phyloP scores from a whole-genome alignment of 352 stramenopile genomes.

The Globisporangium spiculum region DNA sequence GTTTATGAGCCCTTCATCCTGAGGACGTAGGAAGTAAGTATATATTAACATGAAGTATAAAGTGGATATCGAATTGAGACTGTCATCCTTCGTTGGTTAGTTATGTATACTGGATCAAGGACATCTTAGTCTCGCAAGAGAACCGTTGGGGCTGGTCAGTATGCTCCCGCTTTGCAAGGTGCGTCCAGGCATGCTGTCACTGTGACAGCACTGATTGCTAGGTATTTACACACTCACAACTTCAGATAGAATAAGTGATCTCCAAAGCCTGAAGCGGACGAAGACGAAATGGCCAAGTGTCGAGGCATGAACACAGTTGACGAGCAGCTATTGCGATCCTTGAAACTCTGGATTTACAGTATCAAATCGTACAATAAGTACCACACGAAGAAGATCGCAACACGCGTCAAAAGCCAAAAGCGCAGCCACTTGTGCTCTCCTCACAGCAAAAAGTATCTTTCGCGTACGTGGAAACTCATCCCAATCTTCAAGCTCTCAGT shows the following conservation, averaged over 20 bases:
- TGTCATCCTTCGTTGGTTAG: background rate
- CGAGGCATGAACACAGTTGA: background rate
- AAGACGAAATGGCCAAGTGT: background rate
- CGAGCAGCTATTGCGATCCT: too few species aligned
- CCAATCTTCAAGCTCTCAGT: background rate
- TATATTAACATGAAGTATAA: background rate
- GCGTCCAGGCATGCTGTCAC: too few species aligned
- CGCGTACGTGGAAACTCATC: background rate
- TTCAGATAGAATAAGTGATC: background rate
- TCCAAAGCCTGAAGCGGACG: background rate
- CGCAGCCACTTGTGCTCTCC: background rate
- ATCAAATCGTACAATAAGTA: too few species aligned
- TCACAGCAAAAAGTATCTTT: background rate
- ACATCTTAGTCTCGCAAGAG: too few species aligned
- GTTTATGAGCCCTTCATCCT: constrained; percentile 2
- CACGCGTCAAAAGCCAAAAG: background rate
- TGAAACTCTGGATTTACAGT: too few species aligned
- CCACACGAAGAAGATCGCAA: background rate
- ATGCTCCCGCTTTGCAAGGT: too few species aligned
- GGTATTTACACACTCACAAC: background rate
- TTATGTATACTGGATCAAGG: too few species aligned
- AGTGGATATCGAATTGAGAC: background rate
- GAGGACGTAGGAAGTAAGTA: background rate
- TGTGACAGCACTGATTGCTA: background rate
- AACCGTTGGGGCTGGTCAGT: too few species aligned